Evolutionary conservation across 495 filamentous ascomycete genomes (phyloP), one percentile per base, ranked within the genome.

Genomic region (Hyaloscypha variabilis): DNA sequence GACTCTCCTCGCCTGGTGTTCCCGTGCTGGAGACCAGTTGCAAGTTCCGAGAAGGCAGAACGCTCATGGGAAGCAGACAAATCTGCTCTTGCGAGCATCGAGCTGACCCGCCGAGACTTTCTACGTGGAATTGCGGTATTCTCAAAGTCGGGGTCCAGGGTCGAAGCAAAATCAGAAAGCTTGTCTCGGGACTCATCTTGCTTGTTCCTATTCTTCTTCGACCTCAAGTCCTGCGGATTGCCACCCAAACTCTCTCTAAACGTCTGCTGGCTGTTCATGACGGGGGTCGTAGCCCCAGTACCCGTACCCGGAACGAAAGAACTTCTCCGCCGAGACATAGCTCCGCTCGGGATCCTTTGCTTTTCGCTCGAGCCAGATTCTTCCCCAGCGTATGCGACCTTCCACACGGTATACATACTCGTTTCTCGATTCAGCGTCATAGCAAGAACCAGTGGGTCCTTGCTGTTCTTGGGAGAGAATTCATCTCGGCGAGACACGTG

Each of bases 51-150:
- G 71, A 94, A 95, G 23, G 87, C 84, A 3, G 88, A 80, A 59
- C 90, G 83, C 62, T 94, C 91, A 55, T 92, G 90, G 24, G 85
- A 83, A 26, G 82, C 88, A 0, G 92, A 94, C 14, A 97, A 78
- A 72, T 98, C 94, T 24, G 93, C 90, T 68, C 94, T 83, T n/a
- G 95, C 91, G 59, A 98, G 84, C 65, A 98, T 80, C 39, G 95
- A 97, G 75, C 95, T 98, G 24, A 98, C 92, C 30, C 95, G 84
- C 31, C 95, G 84, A 14, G 92, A 95, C 50, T 92, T 87, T 74
- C 91, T 88, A 24, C 86, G 80, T 4, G 88, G 87, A 21, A 86
- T 85, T 46, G 87, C 83, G 30, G 86, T 83, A 53, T 83, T 81
- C 25, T 88, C 90, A 64, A 87, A 91, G 58, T 95, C 92, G 26